Percentiles rank a stretch among this genome's conserved stretches.
Evolutionary conservation across 352 stramenopile genomes (phyloP).

Genomic region (Peronospora belbahrii): DNA sequence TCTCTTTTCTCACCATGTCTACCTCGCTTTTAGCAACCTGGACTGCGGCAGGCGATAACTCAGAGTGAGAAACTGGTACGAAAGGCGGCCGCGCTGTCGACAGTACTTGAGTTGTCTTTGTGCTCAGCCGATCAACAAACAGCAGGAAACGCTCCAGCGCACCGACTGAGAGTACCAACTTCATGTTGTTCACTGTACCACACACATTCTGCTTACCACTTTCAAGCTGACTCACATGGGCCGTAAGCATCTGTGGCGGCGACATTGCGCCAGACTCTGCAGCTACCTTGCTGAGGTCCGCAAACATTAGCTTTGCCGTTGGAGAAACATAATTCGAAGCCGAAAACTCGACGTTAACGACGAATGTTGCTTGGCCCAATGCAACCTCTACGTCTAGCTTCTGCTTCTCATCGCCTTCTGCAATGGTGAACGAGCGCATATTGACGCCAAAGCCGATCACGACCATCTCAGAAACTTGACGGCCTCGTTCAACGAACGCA

Average conservation of each 20-base stretch:
- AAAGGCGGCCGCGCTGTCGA: constrained; percentile 33
- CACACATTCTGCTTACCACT: constrained; percentile 38
- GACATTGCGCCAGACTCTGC: constrained; percentile 19
- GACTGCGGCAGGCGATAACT: constrained; percentile 19
- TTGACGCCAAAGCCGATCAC: constrained; percentile 46
- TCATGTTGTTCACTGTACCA: constrained; percentile 39
- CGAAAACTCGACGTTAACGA: constrained; percentile 38
- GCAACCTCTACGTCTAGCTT: constrained; percentile 45
- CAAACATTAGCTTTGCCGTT: constrained; percentile 46
- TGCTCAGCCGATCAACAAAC: constrained; percentile 51
- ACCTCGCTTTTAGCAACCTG: constrained; percentile 28
- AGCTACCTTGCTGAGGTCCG: constrained; percentile 41
- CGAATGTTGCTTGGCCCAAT: constrained; percentile 42
- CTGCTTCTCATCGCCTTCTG: constrained; percentile 35
- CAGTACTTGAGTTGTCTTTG: constrained; percentile 42
- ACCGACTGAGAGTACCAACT: constrained; percentile 31
- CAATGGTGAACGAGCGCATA: constrained; percentile 31
- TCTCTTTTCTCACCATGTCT: constrained; percentile 26
- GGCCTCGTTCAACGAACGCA: constrained; percentile 33
- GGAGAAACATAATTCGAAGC: constrained; percentile 26
- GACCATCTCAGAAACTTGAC: constrained; percentile 42
- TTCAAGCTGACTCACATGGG: constrained; percentile 37
- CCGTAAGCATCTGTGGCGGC: constrained; percentile 38
- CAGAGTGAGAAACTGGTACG: constrained; percentile 18
- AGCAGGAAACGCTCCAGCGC: constrained; percentile 59